Evolutionary conservation across 176 grass and related monocot species (phyloP).

Genomic region (Oryza officinalis): DNA sequence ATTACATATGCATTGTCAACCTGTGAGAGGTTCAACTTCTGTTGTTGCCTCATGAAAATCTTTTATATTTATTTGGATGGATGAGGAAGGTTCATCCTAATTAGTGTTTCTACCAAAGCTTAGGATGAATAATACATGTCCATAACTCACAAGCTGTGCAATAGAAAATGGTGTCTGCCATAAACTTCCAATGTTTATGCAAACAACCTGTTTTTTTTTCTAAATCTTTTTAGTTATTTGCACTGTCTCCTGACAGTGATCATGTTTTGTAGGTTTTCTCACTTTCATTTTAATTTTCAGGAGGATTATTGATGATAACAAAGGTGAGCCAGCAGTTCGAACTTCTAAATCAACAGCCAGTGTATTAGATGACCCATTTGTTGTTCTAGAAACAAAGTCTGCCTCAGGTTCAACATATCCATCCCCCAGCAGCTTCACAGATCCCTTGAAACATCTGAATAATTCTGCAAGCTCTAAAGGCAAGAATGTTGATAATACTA

Average conservation of each 20-base stretch:
- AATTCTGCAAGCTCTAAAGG: conserved; percentile 36
- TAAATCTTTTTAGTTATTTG: not conserved
- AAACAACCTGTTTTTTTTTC: not conserved
- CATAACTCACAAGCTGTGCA: conserved; percentile 3
- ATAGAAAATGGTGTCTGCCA: not conserved
- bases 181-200: not conserved
- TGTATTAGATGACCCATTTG: conserved; percentile 63
- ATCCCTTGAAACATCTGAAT: conserved; percentile 62
- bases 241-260: not conserved
- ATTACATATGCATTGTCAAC: not conserved
- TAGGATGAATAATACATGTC: conserved; percentile 3
- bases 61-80: not conserved
- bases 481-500: conserved; percentile 43
- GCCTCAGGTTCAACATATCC: conserved; percentile 49
- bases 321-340: conserved; percentile 41
- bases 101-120: not conserved
- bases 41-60: not conserved
- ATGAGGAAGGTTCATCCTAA: not conserved
- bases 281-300: conserved; percentile 54
- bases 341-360: conserved; percentile 44
- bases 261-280: not conserved
- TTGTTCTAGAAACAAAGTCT: conserved; percentile 66
- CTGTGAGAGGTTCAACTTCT: not conserved
- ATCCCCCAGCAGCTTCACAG: conserved; percentile 53
- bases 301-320: conserved; percentile 46